Base-by-base conservation (phyloP, 2,329 filamentous ascomycete genomes). In the Ceratocystis albifundus region DNA sequence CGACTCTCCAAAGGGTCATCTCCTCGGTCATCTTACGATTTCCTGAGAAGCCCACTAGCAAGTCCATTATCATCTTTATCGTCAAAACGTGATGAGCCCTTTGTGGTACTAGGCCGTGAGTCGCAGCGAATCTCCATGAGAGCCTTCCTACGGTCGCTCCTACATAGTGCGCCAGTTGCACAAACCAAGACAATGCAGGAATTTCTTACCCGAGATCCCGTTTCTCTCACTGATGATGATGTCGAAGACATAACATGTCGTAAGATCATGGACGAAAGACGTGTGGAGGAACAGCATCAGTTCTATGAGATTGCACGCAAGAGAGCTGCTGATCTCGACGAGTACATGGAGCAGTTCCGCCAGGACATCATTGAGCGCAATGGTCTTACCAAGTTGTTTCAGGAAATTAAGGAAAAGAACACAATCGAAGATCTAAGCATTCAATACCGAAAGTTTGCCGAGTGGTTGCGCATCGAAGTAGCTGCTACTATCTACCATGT, bases 361-460 rank as follows among this genome's bases (percentile, higher is more conserved):
- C 83, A 83, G 69, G 84, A 87, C 70, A 86, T 85, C 66, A 79
- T 86, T n/a, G 83, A 85, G 71, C 77, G 77, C 68, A 90, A 96
- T 74, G 94, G 94, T 7, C 82, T 99, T 50, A 95, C 93, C 0
- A 93, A 89, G 74, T 82, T 99, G 0, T 97, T 99, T 76, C 83
- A 88, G 67, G 94, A 97, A 74, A 96, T 99, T 75, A 89, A 88
- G 72, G 87, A 91, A 66, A 97, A 97, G 78, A 82, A 89, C 68
- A 90, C 84, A 3, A 93, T 99, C 65, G 83, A 85, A 69, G 90
- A 96, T 71, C 82, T 99, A 65, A 96, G 90, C 72, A 87, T 95
- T 10, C 92, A 97, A 74, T 97, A 97, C 75, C 89, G 94, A 73
- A 99, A 97, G 74, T 97, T 99, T 74, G 93, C 93, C 20, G 94